Evolutionary conservation across 768 basidiomycete genomes (phyloP), one percentile per base, ranked within the genome.

Genomic region (Porphyrellus cyaneotinctus): DNA sequence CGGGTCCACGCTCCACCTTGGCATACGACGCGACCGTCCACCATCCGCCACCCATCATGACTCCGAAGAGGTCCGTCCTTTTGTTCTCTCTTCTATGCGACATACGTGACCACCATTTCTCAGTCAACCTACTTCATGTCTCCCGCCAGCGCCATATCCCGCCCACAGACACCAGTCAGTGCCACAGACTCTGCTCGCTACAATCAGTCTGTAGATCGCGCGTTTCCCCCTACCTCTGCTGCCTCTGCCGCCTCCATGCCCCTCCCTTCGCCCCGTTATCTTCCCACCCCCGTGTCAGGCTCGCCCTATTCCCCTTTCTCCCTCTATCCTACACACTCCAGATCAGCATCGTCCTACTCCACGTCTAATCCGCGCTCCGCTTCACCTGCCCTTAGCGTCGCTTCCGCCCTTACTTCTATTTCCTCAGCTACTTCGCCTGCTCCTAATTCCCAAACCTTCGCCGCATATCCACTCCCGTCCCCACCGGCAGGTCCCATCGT

Each of bases 341-440:
- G 78, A 47, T 75, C 78, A 9, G 66, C 69, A 20, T 77, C 76
- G 9, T 69, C 70, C 32, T 70, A 71, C 52, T 74, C 75, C 37
- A 72, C 70, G 1, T 77, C 75, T 7, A 72, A 79, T 56, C 78
- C 75, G 8, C 79, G 82, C 43, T 76, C 81, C 17, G 72, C 77
- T 8, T 88, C 87, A 0, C 87, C 88, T 1, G 78, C 84, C 2
- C 71, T 79, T 35, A 88, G 85, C 63, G 73, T 76, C 22, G 74
- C 71, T 8, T 82, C 82, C 32, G 75, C 72, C 11, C 70, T 76
- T 26, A 82, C 83, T 1, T 83, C 81, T 12, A 72, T 76, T 44
- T 81, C 83, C 6, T 74, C 76, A 32, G 64, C 60, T 7, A 48
- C 63, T 8, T 74, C 74, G 4, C 46, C 61, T 18, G 49, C 54